Base-by-base conservation (phyloP, 2,329 filamentous ascomycete species). In the Penicillium sp. region DNA sequence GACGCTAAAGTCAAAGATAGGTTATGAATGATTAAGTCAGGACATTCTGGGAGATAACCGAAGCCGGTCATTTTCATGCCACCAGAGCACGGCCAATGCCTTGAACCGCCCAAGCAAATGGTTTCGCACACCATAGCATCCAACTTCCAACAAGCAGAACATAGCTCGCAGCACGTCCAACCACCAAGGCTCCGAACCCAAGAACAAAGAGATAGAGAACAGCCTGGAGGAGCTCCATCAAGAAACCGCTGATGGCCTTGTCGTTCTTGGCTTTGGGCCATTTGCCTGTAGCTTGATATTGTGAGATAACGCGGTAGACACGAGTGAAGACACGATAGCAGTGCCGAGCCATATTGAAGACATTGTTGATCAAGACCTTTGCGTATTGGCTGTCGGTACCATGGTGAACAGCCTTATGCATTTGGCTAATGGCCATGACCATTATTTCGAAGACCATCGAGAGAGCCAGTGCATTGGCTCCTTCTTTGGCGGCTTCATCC, bases 81-180 rank as follows among this genome's bases (percentile, higher is more conserved):
- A 66, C 53, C 18, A 71, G 36, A 29, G 60, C 61, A 46, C 60
- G 63, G 12, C 64, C 65, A 27, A 71, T 37, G 27, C 57, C 52
- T 12, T 65, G 59, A 41, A 71, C 58, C 7, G 64, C 46, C 65
- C 68, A 70, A 0, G 62, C 64, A 58, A 73, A 66, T 1, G 71
- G 71, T 33, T 53, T 65, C 2, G 61, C 58, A 46, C 73, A 60
- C 71, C 71, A 74, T 10, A 69, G 45, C 23, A 74, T 55, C 71
- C 71, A 74, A 17, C 62, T 66, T 4, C 64, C 66, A 27, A 72
- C 47, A 17, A 72, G 57, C 32, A 70, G 61, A 33, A 72, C 46
- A 26, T 71, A 71, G 2, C 65, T 60, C 3, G 65, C 64, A 42
- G 60, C 58, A 15, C 68, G 66, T 2, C 65, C 61, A 4, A 73